A percentile compares a stretch with the other conserved stretches of the same genome.
phyloP scores from a whole-genome alignment of 176 grass and related monocot species.

The Guadua angustifolia region DNA sequence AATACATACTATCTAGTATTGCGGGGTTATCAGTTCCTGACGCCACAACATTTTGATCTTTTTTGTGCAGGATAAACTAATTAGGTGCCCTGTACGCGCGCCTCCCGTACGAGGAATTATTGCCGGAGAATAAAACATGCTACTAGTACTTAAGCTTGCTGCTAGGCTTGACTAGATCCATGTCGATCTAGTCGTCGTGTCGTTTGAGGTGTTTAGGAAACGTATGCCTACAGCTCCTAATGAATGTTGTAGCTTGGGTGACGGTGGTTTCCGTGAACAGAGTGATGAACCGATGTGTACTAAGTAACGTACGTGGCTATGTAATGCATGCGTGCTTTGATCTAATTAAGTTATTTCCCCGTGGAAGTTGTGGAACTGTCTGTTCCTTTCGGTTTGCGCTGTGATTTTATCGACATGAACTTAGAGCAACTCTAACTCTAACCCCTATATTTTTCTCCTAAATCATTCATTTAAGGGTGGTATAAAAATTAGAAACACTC shows the following conservation, averaged over 20 bases:
- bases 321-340: slow-evolving; percentile 1
- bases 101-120: neutral
- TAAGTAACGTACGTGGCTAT: neutral
- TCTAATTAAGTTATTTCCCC: neutral
- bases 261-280: neutral
- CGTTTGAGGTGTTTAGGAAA: slow-evolving; percentile 27
- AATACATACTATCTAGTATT: neutral
- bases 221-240: neutral
- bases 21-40: neutral
- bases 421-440: no score
- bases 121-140: slow-evolving; percentile 31
- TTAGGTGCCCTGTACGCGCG: neutral
- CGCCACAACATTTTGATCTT: neutral
- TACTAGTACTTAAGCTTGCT: neutral
- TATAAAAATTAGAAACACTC: no score
- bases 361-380: neutral
- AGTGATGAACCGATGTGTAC: neutral
- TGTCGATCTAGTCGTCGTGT: slow-evolving; percentile 21
- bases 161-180: neutral
- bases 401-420: neutral
- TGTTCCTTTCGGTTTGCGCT: neutral
- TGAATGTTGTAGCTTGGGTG: neutral
- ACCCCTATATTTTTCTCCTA: no score
- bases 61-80: slow-evolving; percentile 50
- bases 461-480: no score